Evolutionary conservation across 2,329 filamentous ascomycete species (phyloP).

Genomic region (Emmonsia crescens): DNA sequence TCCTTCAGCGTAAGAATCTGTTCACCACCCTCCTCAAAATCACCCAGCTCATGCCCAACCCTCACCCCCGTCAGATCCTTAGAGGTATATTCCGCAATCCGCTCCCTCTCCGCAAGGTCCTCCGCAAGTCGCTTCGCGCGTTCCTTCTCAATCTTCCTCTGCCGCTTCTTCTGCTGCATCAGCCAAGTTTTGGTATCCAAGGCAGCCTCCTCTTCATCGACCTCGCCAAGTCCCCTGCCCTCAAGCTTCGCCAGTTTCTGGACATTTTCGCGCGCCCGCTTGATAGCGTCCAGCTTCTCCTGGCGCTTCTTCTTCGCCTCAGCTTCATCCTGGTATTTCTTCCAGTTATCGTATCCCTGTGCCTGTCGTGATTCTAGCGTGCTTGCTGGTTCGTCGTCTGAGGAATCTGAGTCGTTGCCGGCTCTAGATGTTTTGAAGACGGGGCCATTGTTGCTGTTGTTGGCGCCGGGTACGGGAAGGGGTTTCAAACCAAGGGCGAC

Average conservation of each 20-base stretch:
- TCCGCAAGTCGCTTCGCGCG: slow-evolving; percentile 60
- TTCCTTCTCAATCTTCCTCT: slow-evolving; percentile 73
- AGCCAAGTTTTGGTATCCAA: slow-evolving; percentile 80
- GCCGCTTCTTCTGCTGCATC: slow-evolving; percentile 78
- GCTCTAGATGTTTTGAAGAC: slow-evolving; percentile 45
- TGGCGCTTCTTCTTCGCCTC: slow-evolving; percentile 67
- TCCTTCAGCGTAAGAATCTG: slow-evolving; percentile 95
- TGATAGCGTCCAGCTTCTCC: slow-evolving; percentile 69
- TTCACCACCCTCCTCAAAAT: slow-evolving; percentile 68
- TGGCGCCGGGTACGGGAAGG: slow-evolving; percentile 64
- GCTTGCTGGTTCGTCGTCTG: slow-evolving; percentile 58
- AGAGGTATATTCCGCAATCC: slow-evolving; percentile 65
- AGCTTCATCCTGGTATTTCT: slow-evolving; percentile 54
- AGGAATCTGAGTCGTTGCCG: slow-evolving; percentile 32
- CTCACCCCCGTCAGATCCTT: slow-evolving; percentile 82
- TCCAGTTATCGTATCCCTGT: slow-evolving; percentile 38
- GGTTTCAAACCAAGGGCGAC: slow-evolving; percentile 82
- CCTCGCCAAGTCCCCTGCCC: slow-evolving; percentile 74
- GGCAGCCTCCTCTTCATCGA: slow-evolving; percentile 52
- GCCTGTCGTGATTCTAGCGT: slow-evolving; percentile 61
- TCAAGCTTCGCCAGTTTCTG: slow-evolving; percentile 65
- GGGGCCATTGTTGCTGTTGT: slow-evolving; percentile 35
- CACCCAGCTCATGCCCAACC: slow-evolving; percentile 74
- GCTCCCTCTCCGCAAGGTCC: slow-evolving; percentile 68
- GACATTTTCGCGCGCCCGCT: slow-evolving; percentile 75